These are phyloP conservation scores for Cadophora luteo-olivacea DNA, from an alignment of 2,329 filamentous ascomycete genomes.

Conservation along the genomic window DNA sequence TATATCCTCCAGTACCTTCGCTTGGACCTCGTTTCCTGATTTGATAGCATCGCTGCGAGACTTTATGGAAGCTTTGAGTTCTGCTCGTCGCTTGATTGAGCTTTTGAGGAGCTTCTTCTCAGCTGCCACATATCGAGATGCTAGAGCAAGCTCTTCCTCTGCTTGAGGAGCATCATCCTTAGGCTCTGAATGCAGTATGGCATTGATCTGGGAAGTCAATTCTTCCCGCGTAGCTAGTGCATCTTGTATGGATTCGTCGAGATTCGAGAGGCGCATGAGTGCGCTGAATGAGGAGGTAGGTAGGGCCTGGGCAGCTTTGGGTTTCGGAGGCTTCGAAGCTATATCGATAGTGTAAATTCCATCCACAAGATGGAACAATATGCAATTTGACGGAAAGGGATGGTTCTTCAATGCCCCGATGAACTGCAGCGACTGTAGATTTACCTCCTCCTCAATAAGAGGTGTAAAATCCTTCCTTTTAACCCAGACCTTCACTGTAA, in stretches of 20 bases:
- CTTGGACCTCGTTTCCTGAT: conserved; percentile 65
- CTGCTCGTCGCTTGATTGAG: conserved; percentile 67
- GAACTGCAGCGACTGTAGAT: conserved; percentile 77
- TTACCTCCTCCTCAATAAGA: conserved; percentile 73
- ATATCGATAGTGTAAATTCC: conserved; percentile 85
- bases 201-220: conserved; percentile 80
- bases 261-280: conserved; percentile 84
- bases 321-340: conserved; percentile 49
- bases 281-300: conserved; percentile 84
- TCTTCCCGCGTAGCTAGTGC: conserved; percentile 78
- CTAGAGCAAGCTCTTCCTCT: conserved; percentile 55
- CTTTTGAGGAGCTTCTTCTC: conserved; percentile 71
- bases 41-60: conserved; percentile 72
- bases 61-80: conserved; percentile 70
- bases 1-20: conserved; percentile 65
- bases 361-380: conserved; percentile 85
- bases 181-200: conserved; percentile 53
- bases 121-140: conserved; percentile 60
- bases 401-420: conserved; percentile 75
- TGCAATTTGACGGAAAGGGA: conserved; percentile 79
- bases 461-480: conserved; percentile 63
- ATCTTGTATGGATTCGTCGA: conserved; percentile 92
- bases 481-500: conserved; percentile 80
- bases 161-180: conserved; percentile 55
- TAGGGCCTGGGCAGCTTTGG: conserved; percentile 58